phyloP scores from a whole-genome alignment of 129 eudicot genomes.

The Smallanthus sonchifolius region DNA sequence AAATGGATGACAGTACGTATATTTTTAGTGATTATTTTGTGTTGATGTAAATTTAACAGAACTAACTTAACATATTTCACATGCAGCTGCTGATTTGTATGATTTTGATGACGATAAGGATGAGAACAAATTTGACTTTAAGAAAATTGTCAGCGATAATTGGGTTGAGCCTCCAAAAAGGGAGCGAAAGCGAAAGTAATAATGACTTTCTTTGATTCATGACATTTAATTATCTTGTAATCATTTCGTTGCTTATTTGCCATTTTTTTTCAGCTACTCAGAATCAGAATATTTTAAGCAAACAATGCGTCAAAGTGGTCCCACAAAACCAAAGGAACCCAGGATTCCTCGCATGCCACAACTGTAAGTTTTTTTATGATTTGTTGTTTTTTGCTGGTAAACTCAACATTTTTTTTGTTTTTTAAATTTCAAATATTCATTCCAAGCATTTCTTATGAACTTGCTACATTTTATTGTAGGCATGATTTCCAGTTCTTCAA shows the following conservation, averaged over 20 bases:
- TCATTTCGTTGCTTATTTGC: background rate
- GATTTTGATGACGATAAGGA: conserved; percentile 96
- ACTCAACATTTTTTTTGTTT: background rate
- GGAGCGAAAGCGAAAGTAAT: conserved; percentile 97
- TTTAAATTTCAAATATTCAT: background rate
- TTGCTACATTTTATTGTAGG: conserved; percentile 36
- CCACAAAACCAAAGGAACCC: conserved; percentile 91
- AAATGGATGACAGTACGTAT: conserved; percentile 91
- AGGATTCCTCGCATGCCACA: conserved; percentile 99
- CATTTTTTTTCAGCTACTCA: conserved; percentile 54
- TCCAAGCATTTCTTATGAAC: background rate
- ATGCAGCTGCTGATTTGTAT: conserved; percentile 94
- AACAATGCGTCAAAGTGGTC: conserved; percentile 99
- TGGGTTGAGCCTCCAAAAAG: conserved; percentile 96
- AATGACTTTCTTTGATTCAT: background rate
- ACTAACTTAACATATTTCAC: conserved; percentile 12
- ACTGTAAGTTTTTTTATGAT: conserved; percentile 44
- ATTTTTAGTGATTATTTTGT: background rate
- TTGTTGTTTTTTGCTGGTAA: background rate
- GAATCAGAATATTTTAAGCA: conserved; percentile 99
- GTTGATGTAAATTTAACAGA: background rate
- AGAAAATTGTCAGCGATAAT: conserved; percentile 91
- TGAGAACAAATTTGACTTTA: conserved; percentile 84
- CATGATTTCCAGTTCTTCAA: conserved; percentile 98
- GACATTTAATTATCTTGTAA: background rate